Conservation (phyloP, 2,329 filamentous ascomycete species). For the Stemphylium beticola region DNA sequence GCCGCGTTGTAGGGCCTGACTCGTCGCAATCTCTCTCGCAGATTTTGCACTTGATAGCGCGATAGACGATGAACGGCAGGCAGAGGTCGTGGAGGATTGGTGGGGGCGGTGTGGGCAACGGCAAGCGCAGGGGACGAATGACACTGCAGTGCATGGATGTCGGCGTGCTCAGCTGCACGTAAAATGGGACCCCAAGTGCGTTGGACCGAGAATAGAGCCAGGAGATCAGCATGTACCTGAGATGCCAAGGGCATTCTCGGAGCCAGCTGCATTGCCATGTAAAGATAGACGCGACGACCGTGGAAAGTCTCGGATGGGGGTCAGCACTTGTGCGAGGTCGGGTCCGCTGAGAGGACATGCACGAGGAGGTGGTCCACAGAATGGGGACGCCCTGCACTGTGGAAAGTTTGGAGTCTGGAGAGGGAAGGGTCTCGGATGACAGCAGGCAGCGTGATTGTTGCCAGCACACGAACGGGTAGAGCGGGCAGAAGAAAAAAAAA, state of each 20-base stretch:
- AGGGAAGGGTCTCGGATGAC: conserved; percentile 11
- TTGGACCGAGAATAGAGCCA: conserved; percentile 15
- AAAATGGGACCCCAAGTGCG: not conserved
- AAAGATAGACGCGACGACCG: not conserved
- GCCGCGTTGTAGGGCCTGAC: conserved; percentile 2
- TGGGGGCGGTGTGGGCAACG: conserved; percentile 12
- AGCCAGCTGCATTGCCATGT: not conserved
- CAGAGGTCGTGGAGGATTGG: not conserved
- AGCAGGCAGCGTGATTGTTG: not conserved
- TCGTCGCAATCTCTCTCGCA: conserved; percentile 12
- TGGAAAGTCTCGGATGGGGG: conserved; percentile 1
- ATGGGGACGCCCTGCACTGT: too few species aligned
- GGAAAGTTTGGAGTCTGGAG: not conserved
- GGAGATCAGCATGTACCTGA: conserved; percentile 10
- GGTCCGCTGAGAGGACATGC: not conserved
- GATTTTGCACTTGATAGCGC: conserved; percentile 4
- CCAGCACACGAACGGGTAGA: conserved; percentile 11
- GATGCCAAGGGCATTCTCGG: conserved; percentile 2
- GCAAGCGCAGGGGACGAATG: conserved; percentile 2
- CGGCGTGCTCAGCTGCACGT: conserved; percentile 8
- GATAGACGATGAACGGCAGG: conserved; percentile 1
- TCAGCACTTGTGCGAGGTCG: conserved; percentile 1
- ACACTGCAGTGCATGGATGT: conserved; percentile 1
- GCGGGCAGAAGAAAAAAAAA: conserved; percentile 11
- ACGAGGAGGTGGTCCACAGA: not conserved